These are phyloP conservation scores for Alternaria sp. DNA, from an alignment of 2,329 filamentous ascomycete species.

Conservation along the genomic window DNA sequence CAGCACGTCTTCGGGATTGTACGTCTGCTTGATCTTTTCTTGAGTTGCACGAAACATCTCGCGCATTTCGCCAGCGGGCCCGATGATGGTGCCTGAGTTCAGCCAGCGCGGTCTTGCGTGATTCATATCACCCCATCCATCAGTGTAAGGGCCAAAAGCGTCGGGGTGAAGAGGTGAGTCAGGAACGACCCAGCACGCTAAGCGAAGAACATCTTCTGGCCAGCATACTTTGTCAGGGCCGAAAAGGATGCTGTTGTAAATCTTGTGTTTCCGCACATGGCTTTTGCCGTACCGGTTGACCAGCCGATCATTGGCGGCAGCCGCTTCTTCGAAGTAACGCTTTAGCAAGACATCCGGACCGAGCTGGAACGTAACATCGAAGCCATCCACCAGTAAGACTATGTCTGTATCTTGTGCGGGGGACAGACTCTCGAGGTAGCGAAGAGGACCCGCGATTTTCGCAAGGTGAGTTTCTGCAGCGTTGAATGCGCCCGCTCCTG, in stretches of 20 bases:
- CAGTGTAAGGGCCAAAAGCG: constrained; percentile 3
- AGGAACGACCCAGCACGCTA: constrained; percentile 1
- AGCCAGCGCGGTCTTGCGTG: constrained; percentile 4
- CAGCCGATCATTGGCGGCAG: background rate
- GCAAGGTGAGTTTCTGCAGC: constrained; percentile 2
- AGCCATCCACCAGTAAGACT: constrained; percentile 1
- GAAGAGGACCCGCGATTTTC: constrained; percentile 1
- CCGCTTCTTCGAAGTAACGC: constrained; percentile 2
- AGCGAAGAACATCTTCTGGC: background rate
- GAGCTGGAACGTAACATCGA: constrained; percentile 4
- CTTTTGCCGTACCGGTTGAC: background rate
- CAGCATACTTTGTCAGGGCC: constrained; percentile 2
- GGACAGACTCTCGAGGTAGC: background rate
- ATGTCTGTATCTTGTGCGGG: background rate
- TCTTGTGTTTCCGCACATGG: background rate
- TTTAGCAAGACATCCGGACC: constrained; percentile 1
- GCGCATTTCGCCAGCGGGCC: background rate
- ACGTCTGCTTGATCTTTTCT: background rate
- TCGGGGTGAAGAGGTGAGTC: background rate
- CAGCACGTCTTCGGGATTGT: background rate
- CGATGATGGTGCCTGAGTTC: constrained; percentile 2
- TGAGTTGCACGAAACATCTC: constrained; percentile 3
- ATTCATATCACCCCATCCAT: background rate
- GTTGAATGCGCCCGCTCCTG: background rate
- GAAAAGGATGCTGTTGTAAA: constrained; percentile 5